Base-by-base conservation (phyloP, 805 yeast species). In the Pichia sporocuriosa region DNA sequence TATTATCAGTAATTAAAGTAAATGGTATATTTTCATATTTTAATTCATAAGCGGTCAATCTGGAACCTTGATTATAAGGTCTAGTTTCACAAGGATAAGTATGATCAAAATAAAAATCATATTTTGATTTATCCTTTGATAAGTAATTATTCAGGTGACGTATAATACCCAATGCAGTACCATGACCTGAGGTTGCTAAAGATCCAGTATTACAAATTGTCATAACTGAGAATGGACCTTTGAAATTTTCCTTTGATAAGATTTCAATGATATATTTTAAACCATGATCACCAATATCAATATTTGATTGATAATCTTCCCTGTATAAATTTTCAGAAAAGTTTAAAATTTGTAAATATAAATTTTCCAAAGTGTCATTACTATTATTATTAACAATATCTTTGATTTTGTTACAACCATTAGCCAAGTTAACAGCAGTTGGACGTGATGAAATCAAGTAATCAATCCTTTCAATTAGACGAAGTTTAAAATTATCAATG, bases 191-290 rank as follows among this genome's bases (percentile, higher is more conserved):
- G 1, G 98, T 90, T 1, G 98, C 98, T 45, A 90, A 68, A 0
- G 97, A 86, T 0, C 98, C 98, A 1, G 98, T 90, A 63, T 90
- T 90, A 63, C 98, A 90, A 43, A 93, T 85, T 1, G 97, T 90
- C 57, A 93, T 64, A 4, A 87, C 89, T 1, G 94, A 76, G 57
- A 88, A 80, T 4, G 81, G 81, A 11, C 83, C 86, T 16, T 61
- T 56, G 52, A 75, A 79, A 4, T 68, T 63, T 47, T 79, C 75
- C 15, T 61, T 48, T 16, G 58, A 52, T 49, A 82, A 63, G 21
- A 62, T 57, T 1, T 72, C 58, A 37, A 54, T 49, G 40, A 86
- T 78, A 67, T 79, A 86, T n/a, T 70, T 63, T 21, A 85, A 73
- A 9, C 97, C 98, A 57, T 84, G 75, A 16, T 70, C 74, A 15